Evolutionary conservation across 768 basidiomycete species (phyloP).

Genomic region (Asterophora parasitica): DNA sequence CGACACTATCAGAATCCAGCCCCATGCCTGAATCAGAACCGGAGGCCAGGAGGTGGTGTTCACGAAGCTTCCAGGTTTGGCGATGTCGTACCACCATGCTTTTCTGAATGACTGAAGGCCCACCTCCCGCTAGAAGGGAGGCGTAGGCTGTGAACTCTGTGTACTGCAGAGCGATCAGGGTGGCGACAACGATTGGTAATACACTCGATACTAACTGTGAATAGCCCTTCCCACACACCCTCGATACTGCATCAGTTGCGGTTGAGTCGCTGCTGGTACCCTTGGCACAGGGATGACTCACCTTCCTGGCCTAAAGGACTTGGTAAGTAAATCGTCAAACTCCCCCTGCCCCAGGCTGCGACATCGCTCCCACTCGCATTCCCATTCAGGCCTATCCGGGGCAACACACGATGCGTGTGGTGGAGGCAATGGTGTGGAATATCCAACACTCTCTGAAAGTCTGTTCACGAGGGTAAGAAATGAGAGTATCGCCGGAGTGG

Average conservation of each 20-base stretch:
- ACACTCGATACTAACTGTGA: constrained; percentile 48
- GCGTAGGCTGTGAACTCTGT: constrained; percentile 85
- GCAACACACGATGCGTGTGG: constrained; percentile 24
- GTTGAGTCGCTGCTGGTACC: constrained; percentile 4
- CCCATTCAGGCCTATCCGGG: constrained; percentile 52
- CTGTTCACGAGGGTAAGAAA: constrained; percentile 54
- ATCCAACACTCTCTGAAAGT: constrained; percentile 23
- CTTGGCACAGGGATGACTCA: constrained; percentile 15
- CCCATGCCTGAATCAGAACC: constrained; percentile 30
- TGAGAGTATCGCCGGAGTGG: constrained; percentile 67
- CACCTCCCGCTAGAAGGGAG: constrained; percentile 62
- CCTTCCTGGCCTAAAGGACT: constrained; percentile 58
- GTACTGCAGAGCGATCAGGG: constrained; percentile 41
- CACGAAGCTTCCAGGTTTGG: constrained; percentile 86
- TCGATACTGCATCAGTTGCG: constrained; percentile 43
- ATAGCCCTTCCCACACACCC: constrained; percentile 77
- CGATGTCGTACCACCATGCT: constrained; percentile 78
- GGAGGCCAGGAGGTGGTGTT: constrained; percentile 53
- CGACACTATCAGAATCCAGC: constrained; percentile 22
- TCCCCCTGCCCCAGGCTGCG: constrained; percentile 30
- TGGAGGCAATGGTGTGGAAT: constrained; percentile 30
- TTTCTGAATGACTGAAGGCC: constrained; percentile 60
- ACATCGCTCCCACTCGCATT: constrained; percentile 65
- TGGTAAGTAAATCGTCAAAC: constrained; percentile 30
- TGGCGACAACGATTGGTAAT: not conserved